These are phyloP conservation scores for Cryptococcus neoformans DNA, from an alignment of 1,284 basidiomycete species.

Conservation along the genomic window DNA sequence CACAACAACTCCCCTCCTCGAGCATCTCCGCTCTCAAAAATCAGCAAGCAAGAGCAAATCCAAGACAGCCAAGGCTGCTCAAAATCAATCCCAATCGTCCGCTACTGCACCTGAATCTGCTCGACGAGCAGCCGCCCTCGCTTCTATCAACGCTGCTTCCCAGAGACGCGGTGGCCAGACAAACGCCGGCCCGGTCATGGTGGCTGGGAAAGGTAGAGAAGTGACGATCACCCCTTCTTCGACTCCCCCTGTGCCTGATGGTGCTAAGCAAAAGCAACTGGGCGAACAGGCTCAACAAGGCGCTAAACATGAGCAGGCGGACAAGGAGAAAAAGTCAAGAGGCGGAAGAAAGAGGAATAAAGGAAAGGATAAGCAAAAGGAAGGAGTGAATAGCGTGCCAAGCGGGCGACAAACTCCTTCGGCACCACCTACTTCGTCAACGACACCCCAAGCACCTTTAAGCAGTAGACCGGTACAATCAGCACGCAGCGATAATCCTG, in stretches of 20 bases:
- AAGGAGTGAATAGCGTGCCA: not conserved
- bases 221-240: constrained; percentile 23
- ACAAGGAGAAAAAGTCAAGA: constrained; percentile 8
- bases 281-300: constrained; percentile 1
- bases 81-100: constrained; percentile 14
- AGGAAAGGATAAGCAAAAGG: not conserved
- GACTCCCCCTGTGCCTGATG: constrained; percentile 1
- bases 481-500: too few relatives aligned
- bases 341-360: constrained; percentile 13
- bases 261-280: not conserved
- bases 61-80: constrained; percentile 1
- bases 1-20: constrained; percentile 80
- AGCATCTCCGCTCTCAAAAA: constrained; percentile 75
- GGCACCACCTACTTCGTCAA: not conserved
- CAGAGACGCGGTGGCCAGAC: constrained; percentile 30
- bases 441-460: not conserved
- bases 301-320: not conserved
- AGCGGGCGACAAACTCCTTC: not conserved
- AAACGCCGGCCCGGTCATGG: constrained; percentile 23
- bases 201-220: constrained; percentile 42
- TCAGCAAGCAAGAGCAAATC: constrained; percentile 47
- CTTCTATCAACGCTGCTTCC: constrained; percentile 32
- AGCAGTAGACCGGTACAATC: too few relatives aligned
- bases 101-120: constrained; percentile 17
- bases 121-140: constrained; percentile 28